phyloP scores from a whole-genome alignment of 345 rosid genomes.

The Melaleuca alternifolia region DNA sequence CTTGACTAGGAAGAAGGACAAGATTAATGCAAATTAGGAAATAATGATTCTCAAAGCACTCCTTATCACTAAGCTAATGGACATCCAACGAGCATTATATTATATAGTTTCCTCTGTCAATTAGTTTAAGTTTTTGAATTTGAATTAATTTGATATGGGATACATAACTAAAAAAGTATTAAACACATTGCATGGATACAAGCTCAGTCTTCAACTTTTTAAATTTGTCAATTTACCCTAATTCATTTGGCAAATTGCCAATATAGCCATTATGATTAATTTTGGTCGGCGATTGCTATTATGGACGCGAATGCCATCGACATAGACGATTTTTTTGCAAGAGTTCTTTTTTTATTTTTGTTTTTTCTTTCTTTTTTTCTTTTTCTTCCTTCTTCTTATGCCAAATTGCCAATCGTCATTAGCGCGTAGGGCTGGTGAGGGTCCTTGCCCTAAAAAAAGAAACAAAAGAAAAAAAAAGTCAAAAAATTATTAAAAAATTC shows the following conservation, averaged over 20 bases:
- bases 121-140: not conserved
- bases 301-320: not conserved
- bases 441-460: too few species aligned
- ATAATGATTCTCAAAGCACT: not conserved
- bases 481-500: too few species aligned
- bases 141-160: not conserved
- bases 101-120: not conserved
- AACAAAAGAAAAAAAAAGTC: too few species aligned
- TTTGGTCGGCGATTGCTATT: fast-evolving
- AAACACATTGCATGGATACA: too few species aligned
- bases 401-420: not conserved
- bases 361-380: too few species aligned
- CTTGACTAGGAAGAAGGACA: not conserved
- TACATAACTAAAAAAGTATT: not conserved
- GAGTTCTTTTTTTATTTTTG: too few species aligned
- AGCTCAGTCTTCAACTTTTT: too few species aligned
- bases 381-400: not conserved
- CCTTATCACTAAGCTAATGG: not conserved
- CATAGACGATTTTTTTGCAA: too few species aligned
- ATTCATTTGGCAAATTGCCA: not conserved
- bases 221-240: too few species aligned
- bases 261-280: not conserved
- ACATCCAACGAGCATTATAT: not conserved
- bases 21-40: not conserved
- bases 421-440: too few species aligned